phyloP scores from a whole-genome alignment of 2,329 filamentous ascomycete genomes.

The Penicillium thymicola region DNA sequence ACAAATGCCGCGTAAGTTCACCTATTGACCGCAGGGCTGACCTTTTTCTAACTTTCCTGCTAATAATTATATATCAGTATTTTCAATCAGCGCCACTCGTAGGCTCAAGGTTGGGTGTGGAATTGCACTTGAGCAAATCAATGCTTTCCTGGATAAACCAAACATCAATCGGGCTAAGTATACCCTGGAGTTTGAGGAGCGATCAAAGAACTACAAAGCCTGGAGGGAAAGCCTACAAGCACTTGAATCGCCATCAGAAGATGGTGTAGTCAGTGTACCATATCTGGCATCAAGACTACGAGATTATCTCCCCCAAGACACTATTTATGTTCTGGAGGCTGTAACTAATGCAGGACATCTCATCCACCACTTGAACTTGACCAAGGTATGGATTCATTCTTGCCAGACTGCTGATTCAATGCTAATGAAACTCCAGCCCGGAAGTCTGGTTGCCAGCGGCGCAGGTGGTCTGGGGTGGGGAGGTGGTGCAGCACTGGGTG shows the following conservation, averaged over 20 bases:
- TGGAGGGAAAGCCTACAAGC: slow-evolving; percentile 8
- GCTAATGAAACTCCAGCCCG: slow-evolving; percentile 12
- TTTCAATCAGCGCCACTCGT: slow-evolving; percentile 48
- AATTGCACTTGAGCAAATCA: slow-evolving; percentile 49
- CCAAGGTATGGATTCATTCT: slow-evolving; percentile 4
- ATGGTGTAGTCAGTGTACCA: slow-evolving; percentile 45
- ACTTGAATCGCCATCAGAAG: slow-evolving; percentile 4
- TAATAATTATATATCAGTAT: slow-evolving; percentile 32
- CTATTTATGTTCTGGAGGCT: slow-evolving; percentile 71
- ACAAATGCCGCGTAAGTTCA: slow-evolving; percentile 68
- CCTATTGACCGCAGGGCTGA: slow-evolving; percentile 38
- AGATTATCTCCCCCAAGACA: slow-evolving; percentile 56
- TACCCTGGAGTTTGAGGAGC: slow-evolving; percentile 4
- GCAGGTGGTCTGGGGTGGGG: slow-evolving; percentile 77
- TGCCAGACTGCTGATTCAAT: no score
- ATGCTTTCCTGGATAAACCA: slow-evolving; percentile 32
- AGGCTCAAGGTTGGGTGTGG: slow-evolving; percentile 40
- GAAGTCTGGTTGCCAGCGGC: slow-evolving; percentile 42
- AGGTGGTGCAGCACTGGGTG: slow-evolving; percentile 68
- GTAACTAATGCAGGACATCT: slow-evolving; percentile 61
- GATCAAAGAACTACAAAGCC: slow-evolving; percentile 3
- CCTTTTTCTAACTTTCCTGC: not conserved
- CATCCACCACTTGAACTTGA: slow-evolving; percentile 23
- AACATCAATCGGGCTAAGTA: slow-evolving; percentile 2
- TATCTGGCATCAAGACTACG: slow-evolving; percentile 55